Base-by-base conservation (phyloP, 129 eudicot genomes). In the Flaveria sonorensis region DNA sequence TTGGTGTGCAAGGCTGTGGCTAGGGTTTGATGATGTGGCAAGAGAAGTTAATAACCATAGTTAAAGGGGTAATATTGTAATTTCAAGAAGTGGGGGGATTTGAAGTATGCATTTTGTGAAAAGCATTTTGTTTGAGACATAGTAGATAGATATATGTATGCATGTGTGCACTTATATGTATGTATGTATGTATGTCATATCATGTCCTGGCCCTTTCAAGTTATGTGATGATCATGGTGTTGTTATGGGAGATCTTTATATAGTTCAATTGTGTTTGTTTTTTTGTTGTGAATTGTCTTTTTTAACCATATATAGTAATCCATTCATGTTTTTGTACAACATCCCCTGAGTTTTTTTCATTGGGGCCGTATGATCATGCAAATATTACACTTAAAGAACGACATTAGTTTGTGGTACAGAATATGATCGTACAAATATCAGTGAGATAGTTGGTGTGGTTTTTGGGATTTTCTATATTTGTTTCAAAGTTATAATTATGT, bases 1-100 rank as follows among this genome's bases (percentile, higher is more conserved):
- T 77, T 94, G 92, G 92, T 85, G 28, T 94, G 97, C 85, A 86
- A 86, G 79, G 99, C 88, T 79, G 72, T 86, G 83, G 82, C 90
- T 87, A 89, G 97, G 91, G 80, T 81, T 85, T 77, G 61, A 71
- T 77, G 77, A 28, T n/a, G 73, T 72, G 78, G 26, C 19, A 79
- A 18, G 74, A 62, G 13, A 73, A 24, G 48, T 66, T 72, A 74
- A 32, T 73, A 53, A 67, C 59, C 48, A 43, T 66, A 26, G 68
- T 65, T 26, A 72, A 61, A 70, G 68, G 81, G 77, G 81, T 68
- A 70, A 13, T 69, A 75, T 81, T 47, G 73, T 56, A 68, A 78
- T 28, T 65, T 76, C 36, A 50, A 36, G 40, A 76, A 75, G 62
- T 10, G 14, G 52, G 52, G 52, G 16, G 15, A 0, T 61, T 81